Evolutionary conservation across 2,329 filamentous ascomycete species (phyloP).

Genomic region (Lecanicillium sp.): DNA sequence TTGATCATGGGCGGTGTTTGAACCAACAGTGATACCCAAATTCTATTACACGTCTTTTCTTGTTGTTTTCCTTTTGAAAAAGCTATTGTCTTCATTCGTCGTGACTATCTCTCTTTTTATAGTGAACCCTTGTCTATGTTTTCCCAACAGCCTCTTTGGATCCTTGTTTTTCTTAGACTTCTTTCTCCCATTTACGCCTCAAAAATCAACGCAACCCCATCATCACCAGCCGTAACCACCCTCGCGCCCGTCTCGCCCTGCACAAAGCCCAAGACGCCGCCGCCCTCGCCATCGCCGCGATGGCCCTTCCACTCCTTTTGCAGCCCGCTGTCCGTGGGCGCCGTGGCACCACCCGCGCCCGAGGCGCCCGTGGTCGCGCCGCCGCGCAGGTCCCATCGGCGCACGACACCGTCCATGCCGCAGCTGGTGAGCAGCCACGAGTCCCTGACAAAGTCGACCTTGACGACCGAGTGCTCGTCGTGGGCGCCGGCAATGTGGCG

Average conservation of each 20-base stretch:
- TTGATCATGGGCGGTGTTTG: no score
- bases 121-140: neutral
- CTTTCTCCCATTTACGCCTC: conserved; percentile 35
- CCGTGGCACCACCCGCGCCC: conserved; percentile 14
- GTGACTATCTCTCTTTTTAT: conserved; percentile 1
- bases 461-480: conserved; percentile 83
- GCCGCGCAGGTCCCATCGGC: conserved; percentile 76
- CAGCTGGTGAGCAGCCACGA: conserved; percentile 73
- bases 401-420: conserved; percentile 86
- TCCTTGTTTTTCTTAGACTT: neutral
- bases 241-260: conserved; percentile 67
- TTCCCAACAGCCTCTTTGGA: neutral
- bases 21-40: no score
- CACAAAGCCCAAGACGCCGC: conserved; percentile 85
- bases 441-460: conserved; percentile 73
- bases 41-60: neutral
- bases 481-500: conserved; percentile 76
- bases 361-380: conserved; percentile 23
- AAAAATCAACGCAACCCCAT: conserved; percentile 63
- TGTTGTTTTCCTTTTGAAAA: conserved; percentile 6
- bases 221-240: conserved; percentile 86
- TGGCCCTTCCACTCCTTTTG: conserved; percentile 89
- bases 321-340: conserved; percentile 52
- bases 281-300: conserved; percentile 73
- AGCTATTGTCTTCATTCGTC: neutral